These are phyloP conservation scores for Cladobotryum protrusum DNA, from an alignment of 2,329 filamentous ascomycete species.

Conservation along the genomic window DNA sequence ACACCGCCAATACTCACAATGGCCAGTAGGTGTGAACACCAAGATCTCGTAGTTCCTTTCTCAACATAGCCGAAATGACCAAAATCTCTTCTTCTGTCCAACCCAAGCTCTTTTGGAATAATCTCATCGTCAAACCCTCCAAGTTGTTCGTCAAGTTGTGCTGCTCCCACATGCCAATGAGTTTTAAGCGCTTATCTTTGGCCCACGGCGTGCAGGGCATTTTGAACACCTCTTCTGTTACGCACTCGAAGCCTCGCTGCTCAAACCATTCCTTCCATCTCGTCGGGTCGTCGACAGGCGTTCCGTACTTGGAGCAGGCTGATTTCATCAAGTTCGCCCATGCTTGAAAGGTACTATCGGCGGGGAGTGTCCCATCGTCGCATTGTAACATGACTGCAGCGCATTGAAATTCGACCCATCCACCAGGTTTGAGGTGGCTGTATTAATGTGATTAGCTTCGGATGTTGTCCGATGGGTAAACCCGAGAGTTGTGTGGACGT, in stretches of 20 bases:
- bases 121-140: slow-evolving; percentile 26
- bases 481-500: background rate
- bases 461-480: too few relatives aligned
- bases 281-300: slow-evolving; percentile 22
- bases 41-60: slow-evolving; percentile 24
- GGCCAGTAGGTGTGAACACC: slow-evolving; percentile 27
- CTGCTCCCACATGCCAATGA: slow-evolving; percentile 33
- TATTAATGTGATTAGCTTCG: background rate
- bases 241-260: slow-evolving; percentile 45
- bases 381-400: slow-evolving; percentile 21
- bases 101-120: slow-evolving; percentile 26
- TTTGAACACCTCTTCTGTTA: slow-evolving; percentile 39
- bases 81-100: slow-evolving; percentile 25
- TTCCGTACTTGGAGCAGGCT: slow-evolving; percentile 22
- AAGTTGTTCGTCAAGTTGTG: slow-evolving; percentile 17
- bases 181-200: slow-evolving; percentile 41
- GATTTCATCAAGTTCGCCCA: slow-evolving; percentile 20
- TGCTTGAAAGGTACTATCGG: slow-evolving; percentile 18
- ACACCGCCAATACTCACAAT: slow-evolving; percentile 19
- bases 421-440: slow-evolving; percentile 26
- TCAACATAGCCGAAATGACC: slow-evolving; percentile 22
- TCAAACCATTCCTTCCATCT: slow-evolving; percentile 30
- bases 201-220: slow-evolving; percentile 44
- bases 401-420: slow-evolving; percentile 29
- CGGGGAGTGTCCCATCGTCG: slow-evolving; percentile 27